Percentiles rank a stretch among this genome's conserved stretches.
phyloP scores from a whole-genome alignment of 2,329 filamentous ascomycete species.

The Colletotrichum echinochloae region DNA sequence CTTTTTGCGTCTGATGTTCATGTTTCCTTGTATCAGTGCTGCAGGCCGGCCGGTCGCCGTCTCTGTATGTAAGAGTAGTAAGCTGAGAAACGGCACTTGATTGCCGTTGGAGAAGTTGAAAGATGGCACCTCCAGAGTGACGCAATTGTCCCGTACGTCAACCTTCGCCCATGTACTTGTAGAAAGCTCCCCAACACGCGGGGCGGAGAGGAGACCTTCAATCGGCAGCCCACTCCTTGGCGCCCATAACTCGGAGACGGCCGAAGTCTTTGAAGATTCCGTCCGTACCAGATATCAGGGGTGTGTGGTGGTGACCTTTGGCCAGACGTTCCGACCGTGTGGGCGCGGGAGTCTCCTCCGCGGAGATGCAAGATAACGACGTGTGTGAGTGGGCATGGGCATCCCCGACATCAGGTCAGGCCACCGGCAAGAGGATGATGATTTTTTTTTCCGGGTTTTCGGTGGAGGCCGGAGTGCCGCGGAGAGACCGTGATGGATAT shows the following conservation, averaged over 20 bases:
- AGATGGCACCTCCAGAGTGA: not conserved
- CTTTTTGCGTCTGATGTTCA: not conserved
- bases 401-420: slow-evolving; percentile 36
- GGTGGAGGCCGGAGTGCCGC: slow-evolving; percentile 20
- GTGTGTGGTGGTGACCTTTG: no score
- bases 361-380: slow-evolving; percentile 34
- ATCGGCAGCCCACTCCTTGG: no score
- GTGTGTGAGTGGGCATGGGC: not conserved
- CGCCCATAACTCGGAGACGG: no score
- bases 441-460: slow-evolving; percentile 14
- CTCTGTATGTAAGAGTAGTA: no score
- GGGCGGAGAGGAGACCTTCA: no score
- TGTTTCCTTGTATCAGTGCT: not conserved
- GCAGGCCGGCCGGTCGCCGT: no score
- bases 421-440: slow-evolving; percentile 27
- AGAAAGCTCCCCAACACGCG: no score
- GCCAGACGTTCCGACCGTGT: no score
- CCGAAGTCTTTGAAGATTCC: no score
- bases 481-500: slow-evolving; percentile 9
- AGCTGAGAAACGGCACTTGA: not conserved
- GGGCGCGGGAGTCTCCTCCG: no score
- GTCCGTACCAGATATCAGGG: slow-evolving; percentile 2
- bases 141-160: not conserved
- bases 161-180: not conserved
- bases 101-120: not conserved